These are phyloP conservation scores for Niebla homalea DNA, from an alignment of 495 filamentous ascomycete genomes.

Conservation along the genomic window DNA sequence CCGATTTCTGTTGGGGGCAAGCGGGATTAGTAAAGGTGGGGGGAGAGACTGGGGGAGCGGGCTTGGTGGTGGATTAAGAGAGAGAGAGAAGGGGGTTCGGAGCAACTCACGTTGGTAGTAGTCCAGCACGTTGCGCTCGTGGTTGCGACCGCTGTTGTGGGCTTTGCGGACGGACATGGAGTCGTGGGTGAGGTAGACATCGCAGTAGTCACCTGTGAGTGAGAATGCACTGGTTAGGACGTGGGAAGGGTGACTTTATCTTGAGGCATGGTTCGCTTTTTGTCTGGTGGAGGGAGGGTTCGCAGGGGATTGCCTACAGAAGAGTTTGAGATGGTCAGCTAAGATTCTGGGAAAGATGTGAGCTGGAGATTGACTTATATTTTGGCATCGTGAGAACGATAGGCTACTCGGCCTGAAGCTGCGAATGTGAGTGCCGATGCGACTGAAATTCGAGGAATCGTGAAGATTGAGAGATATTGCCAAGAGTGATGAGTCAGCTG, in stretches of 20 bases:
- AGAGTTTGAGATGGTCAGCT: conserved; percentile 48
- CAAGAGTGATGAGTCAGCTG: too few species aligned
- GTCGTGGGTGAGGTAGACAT: conserved; percentile 99
- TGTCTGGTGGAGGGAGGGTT: not conserved
- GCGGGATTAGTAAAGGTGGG: not conserved
- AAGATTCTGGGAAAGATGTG: conserved; percentile 3
- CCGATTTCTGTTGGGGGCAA: conserved; percentile 64
- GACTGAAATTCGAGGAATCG: too few species aligned
- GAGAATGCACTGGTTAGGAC: conserved; percentile 1
- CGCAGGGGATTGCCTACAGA: conserved; percentile 41
- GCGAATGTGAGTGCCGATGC: too few species aligned
- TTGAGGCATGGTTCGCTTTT: too few species aligned
- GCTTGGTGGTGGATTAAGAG: not conserved
- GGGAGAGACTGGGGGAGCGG: not conserved
- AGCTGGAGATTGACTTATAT: conserved; percentile 45
- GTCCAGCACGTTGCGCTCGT: conserved; percentile 90
- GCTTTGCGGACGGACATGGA: conserved; percentile 99
- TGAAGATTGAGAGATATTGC: too few species aligned
- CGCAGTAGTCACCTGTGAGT: conserved; percentile 83
- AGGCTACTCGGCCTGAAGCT: too few species aligned
- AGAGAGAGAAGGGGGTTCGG: not conserved
- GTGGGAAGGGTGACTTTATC: too few species aligned
- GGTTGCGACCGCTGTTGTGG: conserved; percentile 92
- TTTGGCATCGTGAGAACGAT: conserved; percentile 50
- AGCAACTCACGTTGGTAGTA: conserved; percentile 83